A percentile compares a stretch with the other conserved stretches of the same genome.
phyloP scores from a whole-genome alignment of 495 filamentous ascomycete genomes.

The Cudoniella acicularis region DNA sequence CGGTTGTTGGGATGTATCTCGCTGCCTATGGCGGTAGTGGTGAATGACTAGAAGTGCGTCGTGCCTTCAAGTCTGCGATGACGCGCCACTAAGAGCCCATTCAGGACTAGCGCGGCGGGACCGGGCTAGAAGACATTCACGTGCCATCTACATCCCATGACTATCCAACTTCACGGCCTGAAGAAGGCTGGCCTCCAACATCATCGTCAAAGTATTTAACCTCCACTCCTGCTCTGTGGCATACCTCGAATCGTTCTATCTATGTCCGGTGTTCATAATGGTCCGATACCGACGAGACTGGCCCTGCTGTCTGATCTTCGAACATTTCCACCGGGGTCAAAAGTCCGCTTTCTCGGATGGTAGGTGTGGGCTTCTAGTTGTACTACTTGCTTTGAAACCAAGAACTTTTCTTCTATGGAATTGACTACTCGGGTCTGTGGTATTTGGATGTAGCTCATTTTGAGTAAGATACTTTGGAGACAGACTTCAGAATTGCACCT shows the following conservation, averaged over 20 bases:
- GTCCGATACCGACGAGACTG: slow-evolving; percentile 16
- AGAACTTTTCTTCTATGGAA: no score
- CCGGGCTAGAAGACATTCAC: neutral
- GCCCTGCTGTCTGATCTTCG: slow-evolving; percentile 22
- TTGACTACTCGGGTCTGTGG: no score
- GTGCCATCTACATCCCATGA: slow-evolving; percentile 2
- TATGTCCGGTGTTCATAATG: slow-evolving; percentile 22
- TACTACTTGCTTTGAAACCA: no score
- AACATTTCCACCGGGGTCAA: slow-evolving; percentile 48
- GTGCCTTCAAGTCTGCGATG: neutral
- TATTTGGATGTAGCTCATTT: no score
- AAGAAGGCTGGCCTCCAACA: neutral
- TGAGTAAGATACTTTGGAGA: no score
- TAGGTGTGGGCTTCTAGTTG: slow-evolving; percentile 44
- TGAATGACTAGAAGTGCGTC: neutral
- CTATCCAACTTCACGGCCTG: neutral
- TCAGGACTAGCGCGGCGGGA: neutral
- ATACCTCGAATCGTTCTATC: no score
- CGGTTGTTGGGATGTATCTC: slow-evolving; percentile 1
- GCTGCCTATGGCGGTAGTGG: slow-evolving; percentile 10
- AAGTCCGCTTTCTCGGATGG: slow-evolving; percentile 93
- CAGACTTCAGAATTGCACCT: no score
- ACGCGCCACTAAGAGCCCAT: neutral
- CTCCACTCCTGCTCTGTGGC: no score
- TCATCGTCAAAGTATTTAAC: no score